These are phyloP conservation scores for Aureobasidium sp. DNA, from an alignment of 2,329 filamentous ascomycete species.

Conservation along the genomic window DNA sequence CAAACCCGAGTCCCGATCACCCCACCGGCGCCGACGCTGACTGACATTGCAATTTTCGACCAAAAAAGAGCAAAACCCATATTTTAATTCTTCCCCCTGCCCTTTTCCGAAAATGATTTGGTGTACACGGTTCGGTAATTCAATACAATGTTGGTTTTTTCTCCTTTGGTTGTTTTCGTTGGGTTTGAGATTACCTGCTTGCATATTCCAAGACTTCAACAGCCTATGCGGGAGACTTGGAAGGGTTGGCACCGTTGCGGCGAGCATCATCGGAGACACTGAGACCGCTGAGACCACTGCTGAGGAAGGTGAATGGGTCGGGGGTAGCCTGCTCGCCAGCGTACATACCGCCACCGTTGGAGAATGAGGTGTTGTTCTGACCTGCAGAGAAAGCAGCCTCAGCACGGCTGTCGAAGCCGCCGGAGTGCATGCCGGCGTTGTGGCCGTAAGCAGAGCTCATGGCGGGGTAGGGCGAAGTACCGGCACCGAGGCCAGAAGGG, in stretches of 20 bases:
- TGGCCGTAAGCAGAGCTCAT: conserved; percentile 77
- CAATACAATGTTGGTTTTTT: conserved; percentile 11
- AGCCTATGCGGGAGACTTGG: conserved; percentile 19
- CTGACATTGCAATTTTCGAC: conserved; percentile 15
- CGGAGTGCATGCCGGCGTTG: conserved; percentile 70
- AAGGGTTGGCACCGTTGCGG: conserved; percentile 32
- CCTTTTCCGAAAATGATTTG: conserved; percentile 8
- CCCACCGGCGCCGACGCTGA: conserved; percentile 16
- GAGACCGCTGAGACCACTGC: conserved; percentile 63
- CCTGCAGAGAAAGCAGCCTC: conserved; percentile 87
- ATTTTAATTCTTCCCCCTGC: background rate
- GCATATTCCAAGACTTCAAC: background rate
- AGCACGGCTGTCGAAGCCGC: conserved; percentile 87
- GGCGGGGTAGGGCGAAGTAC: conserved; percentile 70
- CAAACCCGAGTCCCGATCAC: conserved; percentile 14
- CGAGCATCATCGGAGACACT: conserved; percentile 52
- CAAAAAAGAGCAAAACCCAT: conserved; percentile 11
- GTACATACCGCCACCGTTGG: conserved; percentile 53
- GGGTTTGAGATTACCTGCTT: background rate
- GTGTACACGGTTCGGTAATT: conserved; percentile 8
- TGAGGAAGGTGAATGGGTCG: conserved; percentile 76
- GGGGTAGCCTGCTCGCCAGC: conserved; percentile 49
- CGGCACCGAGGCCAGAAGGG: conserved; percentile 75
- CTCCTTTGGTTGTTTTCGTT: background rate
- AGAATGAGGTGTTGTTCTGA: conserved; percentile 40